Evolutionary conservation across 1,284 basidiomycete genomes (phyloP), one percentile per base, ranked within the genome.

Genomic region (Pseudozyma thailandica): DNA sequence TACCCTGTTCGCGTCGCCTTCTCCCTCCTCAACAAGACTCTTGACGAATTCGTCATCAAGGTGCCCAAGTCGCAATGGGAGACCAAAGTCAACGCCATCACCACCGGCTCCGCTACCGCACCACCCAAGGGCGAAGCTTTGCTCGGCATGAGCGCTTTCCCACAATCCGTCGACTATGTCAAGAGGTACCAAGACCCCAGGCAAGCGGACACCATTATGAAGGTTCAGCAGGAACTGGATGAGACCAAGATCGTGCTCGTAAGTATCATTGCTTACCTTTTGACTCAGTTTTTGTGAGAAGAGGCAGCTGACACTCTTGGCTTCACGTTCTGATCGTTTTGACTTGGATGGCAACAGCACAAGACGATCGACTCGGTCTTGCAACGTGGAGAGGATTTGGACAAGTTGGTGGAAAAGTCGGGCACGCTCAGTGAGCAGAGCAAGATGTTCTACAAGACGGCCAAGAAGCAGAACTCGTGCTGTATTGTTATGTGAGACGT

Each of bases 291-390:
- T 9, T 9, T 12, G 18, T 9, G 18, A 20, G 18, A 21, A 16
- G 15, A 18, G 26, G 15, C n/a, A 8, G 7, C 28, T 31, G 30
- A 35, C 15, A 5, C 5, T 35, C 8, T 35, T 35, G 15, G n/a
- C 33, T 35, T 35, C 6, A 12, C 8, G 38, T 21, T 33, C 13
- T 27, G 20, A 39, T 27, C n/a, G n/a, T n/a, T 12, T 47, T 47
- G 44, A 20, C 20, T 0, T 38, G 41, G 16, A 30, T 46, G 28
- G 23, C 41, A 50, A 57, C 61, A 78, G 79, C 96, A 98, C 87
- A 97, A 98, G 87, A 99, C 96, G 15, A 99, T 99, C 80, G 96
- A 99, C 83, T 92, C 91, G 2, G 95, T 99, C 2, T 87, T 99
- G 33, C 90, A 96, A 84, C 89, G 96, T 30, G 96, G 96, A 38